These are phyloP conservation scores for Calvatia gigantea DNA, from an alignment of 768 basidiomycete species.

Conservation along the genomic window DNA sequence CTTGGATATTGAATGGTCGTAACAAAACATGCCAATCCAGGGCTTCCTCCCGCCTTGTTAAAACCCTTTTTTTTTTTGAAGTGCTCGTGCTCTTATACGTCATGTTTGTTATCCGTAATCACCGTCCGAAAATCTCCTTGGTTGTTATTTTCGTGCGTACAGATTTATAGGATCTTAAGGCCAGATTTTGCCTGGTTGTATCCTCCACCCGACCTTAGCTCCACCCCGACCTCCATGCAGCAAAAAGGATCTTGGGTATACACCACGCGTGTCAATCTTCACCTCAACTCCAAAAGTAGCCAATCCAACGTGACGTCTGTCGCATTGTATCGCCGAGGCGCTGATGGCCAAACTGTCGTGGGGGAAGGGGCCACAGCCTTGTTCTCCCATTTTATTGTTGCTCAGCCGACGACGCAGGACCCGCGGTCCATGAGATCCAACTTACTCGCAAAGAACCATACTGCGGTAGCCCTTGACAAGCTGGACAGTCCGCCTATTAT, in stretches of 20 bases:
- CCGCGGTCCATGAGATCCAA: background rate
- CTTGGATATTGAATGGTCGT: background rate
- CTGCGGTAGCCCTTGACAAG: conserved; percentile 8
- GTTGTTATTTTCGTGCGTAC: background rate
- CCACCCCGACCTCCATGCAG: background rate
- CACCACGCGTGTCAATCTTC: conserved; percentile 1
- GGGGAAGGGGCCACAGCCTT: conserved; percentile 8
- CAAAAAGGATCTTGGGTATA: conserved; percentile 1
- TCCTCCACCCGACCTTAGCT: background rate
- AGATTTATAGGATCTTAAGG: background rate
- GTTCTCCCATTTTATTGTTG: background rate
- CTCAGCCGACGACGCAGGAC: background rate
- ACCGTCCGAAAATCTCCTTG: background rate
- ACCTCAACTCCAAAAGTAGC: conserved; percentile 1
- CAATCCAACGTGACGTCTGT: conserved; percentile 7
- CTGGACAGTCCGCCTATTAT: conserved; percentile 22
- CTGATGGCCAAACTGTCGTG: background rate
- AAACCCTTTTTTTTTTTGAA: background rate
- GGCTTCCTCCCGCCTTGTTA: background rate
- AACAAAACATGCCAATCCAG: background rate
- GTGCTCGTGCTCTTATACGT: conserved; percentile 2
- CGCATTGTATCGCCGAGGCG: background rate
- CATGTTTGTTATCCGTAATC: conserved; percentile 2
- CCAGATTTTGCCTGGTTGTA: background rate
- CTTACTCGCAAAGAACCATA: conserved; percentile 4